Evolutionary conservation across 2,329 filamentous ascomycete species (phyloP), one percentile per base, ranked within the genome.

Genomic region (Karstenula rhodostoma): DNA sequence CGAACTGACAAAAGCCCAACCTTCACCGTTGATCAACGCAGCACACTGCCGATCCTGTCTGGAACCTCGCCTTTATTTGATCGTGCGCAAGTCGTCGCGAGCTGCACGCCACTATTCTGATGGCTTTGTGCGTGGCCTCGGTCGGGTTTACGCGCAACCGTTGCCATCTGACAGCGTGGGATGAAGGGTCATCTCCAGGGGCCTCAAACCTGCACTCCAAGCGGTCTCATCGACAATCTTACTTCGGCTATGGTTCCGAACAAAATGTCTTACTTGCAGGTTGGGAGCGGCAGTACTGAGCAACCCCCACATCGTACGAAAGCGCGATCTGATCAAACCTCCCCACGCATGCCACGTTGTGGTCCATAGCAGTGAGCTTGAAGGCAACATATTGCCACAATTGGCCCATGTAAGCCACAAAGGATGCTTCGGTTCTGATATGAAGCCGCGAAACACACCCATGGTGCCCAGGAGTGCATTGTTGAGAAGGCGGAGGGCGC

Each of bases 1-100:
- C 42, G 19, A 48, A 56, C 32, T 6, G 23, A 48, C 22, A 22
- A 42, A 56, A 32, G 49, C 54, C 44, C 44, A 49, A 49, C 43
- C 13, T 43, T 47, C 42, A 46, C 29, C 52, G 52, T 46, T 55
- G 32, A 55, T 35, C 27, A 37, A 46, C 6, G 35, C 32, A 17
- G 27, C 23, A 17, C 27, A 23, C 52, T 46, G 51, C 43, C 51
- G 57, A 59, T 59, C 57, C 44, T 49, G 33, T 55, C 57, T 50
- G 44, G 57, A 58, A 35, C 56, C 33, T 25, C 25, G 27, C 27
- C 19, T 35, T 32, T 46, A 10, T 43, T n/a, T 29, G 27, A 50
- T 35, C 17, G n/a, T 25, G 32, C n/a, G 37, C 37, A 46, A 23
- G 40, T 55, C 42, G n/a, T 55, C 42, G 37, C 27, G 52, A 55